Percentiles rank a stretch among this genome's conserved stretches.
Evolutionary conservation across 73 alveolate genomes (phyloP).

Genomic region (Paramecium bursaria): DNA sequence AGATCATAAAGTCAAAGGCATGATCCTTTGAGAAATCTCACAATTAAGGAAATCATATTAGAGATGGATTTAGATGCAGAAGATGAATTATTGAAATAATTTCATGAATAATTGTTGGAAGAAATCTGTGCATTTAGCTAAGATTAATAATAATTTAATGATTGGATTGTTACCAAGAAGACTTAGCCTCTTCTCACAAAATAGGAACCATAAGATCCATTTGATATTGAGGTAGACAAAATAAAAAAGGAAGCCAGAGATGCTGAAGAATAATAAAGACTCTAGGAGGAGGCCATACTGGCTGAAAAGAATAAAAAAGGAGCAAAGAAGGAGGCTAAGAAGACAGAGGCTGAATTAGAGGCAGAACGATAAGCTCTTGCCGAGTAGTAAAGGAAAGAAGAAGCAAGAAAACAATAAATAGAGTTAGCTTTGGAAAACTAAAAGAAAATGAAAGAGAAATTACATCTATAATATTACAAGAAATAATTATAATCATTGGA

Average conservation of each 20-base stretch:
- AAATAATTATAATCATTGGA: constrained; percentile 18
- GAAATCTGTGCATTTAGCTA: constrained; percentile 61
- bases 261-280: constrained; percentile 51
- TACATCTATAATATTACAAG: constrained; percentile 61
- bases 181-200: constrained; percentile 54
- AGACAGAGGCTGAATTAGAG: constrained; percentile 65
- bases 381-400: constrained; percentile 30
- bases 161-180: constrained; percentile 63
- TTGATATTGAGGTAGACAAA: constrained; percentile 59
- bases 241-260: constrained; percentile 34
- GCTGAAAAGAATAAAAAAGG: constrained; percentile 68
- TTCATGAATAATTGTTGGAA: constrained; percentile 65
- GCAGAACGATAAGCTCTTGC: constrained; percentile 58
- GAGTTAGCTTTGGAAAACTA: constrained; percentile 40
- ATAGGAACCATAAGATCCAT: constrained; percentile 60
- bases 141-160: constrained; percentile 56
- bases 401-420: constrained; percentile 46
- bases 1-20: constrained; percentile 2
- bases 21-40: constrained; percentile 43
- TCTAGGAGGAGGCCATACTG: constrained; percentile 17
- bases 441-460: constrained; percentile 50
- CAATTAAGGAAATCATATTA: constrained; percentile 62
- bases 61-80: constrained; percentile 68
- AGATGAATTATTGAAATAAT: constrained; percentile 61
- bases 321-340: constrained; percentile 69